A percentile compares a stretch with the other conserved stretches of the same genome.
Evolutionary conservation across 169 alveolate genomes (phyloP).

Genomic region (Cryptosporidium bovis): DNA sequence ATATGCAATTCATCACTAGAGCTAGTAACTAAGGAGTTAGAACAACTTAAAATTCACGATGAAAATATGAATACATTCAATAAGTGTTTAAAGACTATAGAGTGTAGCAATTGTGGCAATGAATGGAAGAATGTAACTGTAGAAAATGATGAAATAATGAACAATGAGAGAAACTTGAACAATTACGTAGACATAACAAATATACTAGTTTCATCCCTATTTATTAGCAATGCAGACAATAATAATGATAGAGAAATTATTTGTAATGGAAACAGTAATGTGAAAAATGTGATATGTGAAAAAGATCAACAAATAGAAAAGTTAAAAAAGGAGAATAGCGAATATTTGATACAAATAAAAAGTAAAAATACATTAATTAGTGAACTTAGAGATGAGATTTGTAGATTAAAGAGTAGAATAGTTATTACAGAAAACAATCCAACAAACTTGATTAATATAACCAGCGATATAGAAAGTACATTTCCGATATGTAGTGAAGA

Average conservation of each 20-base stretch:
- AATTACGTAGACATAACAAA: conserved; percentile 22
- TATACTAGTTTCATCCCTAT: conserved; percentile 29
- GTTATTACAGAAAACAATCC: conserved; percentile 11
- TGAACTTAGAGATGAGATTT: conserved; percentile 22
- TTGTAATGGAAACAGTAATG: background rate
- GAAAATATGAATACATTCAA: conserved; percentile 24
- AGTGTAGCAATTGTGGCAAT: conserved; percentile 53
- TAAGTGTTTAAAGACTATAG: conserved; percentile 33
- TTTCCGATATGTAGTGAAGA: no score
- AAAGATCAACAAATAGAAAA: conserved; percentile 30
- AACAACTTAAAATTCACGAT: conserved; percentile 28
- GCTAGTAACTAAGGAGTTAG: conserved; percentile 18
- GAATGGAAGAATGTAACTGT: conserved; percentile 48
- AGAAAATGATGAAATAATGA: conserved; percentile 8
- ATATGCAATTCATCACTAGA: conserved; percentile 39
- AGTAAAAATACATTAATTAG: conserved; percentile 28
- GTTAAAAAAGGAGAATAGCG: conserved; percentile 22
- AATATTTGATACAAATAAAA: background rate
- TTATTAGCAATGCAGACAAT: conserved; percentile 2
- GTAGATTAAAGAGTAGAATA: conserved; percentile 19
- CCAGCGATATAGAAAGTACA: no score
- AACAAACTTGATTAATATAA: background rate
- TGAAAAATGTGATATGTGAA: background rate
- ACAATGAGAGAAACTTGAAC: background rate
- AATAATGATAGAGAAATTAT: background rate